Conservation (phyloP, 805 yeast species). For the Metschnikowia chrysomelidarum region DNA sequence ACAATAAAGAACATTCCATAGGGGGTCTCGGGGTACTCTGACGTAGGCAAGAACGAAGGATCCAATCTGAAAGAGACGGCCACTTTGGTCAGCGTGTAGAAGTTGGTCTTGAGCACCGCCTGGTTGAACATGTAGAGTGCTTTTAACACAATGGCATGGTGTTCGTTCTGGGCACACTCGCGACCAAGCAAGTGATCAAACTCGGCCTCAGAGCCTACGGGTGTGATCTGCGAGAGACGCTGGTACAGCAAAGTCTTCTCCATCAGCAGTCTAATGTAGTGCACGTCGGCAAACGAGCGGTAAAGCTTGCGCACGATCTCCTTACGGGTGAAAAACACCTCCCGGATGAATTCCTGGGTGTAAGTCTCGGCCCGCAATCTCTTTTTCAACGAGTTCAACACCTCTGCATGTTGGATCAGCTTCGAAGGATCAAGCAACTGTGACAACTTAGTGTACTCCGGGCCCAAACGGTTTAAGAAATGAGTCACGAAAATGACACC, state of each 20-base stretch:
- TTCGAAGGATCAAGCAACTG: slow-evolving; percentile 60
- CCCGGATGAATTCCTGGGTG: slow-evolving; percentile 79
- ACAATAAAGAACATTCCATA: slow-evolving; percentile 94
- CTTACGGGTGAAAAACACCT: slow-evolving; percentile 67
- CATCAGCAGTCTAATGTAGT: slow-evolving; percentile 69
- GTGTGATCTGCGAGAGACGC: slow-evolving; percentile 74
- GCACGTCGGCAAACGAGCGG: slow-evolving; percentile 87
- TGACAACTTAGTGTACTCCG: slow-evolving; percentile 75
- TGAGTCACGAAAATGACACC: slow-evolving; percentile 91
- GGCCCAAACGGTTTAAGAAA: slow-evolving; percentile 89
- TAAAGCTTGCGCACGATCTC: slow-evolving; percentile 78
- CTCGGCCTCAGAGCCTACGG: slow-evolving; percentile 71
- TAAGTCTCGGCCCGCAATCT: slow-evolving; percentile 91
- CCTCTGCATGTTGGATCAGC: slow-evolving; percentile 68
- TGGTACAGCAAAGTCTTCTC: slow-evolving; percentile 84
- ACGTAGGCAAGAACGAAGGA: slow-evolving; percentile 77
- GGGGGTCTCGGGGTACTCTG: slow-evolving; percentile 91
- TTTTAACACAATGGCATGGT: slow-evolving; percentile 71
- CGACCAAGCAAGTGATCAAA: slow-evolving; percentile 65
- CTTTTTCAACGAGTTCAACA: slow-evolving; percentile 75
- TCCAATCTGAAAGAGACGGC: slow-evolving; percentile 91
- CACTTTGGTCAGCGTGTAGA: slow-evolving; percentile 89
- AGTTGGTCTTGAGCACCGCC: slow-evolving; percentile 87
- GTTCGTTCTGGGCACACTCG: slow-evolving; percentile 77
- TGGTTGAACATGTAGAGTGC: slow-evolving; percentile 84